A percentile compares a stretch with the other conserved stretches of the same genome.
Conservation (phyloP, 148 eudicot genomes). For the Suaeda aralocaspica region DNA sequence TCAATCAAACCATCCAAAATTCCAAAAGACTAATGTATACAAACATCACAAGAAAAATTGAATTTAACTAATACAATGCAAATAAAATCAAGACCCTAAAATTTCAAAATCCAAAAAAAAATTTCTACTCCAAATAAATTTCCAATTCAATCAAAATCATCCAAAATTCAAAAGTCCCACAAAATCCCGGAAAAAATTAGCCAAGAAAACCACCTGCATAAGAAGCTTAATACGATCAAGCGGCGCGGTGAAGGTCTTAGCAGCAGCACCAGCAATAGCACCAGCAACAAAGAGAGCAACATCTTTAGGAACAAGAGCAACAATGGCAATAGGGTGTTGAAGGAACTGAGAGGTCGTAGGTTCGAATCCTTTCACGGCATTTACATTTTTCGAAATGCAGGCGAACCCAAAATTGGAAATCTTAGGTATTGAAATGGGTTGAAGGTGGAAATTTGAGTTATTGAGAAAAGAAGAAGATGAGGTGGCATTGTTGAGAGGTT, state of each 20-base stretch:
- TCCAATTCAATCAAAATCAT: too few species aligned
- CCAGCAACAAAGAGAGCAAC: constrained; percentile 78
- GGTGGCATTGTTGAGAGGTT: constrained; percentile 25
- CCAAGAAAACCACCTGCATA: constrained; percentile 55
- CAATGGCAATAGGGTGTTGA: constrained; percentile 58
- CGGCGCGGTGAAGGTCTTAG: constrained; percentile 82
- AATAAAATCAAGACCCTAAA: too few species aligned
- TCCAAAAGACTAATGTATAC: too few species aligned
- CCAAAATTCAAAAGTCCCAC: too few species aligned
- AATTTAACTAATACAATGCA: too few species aligned
- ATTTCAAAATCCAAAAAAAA: too few species aligned
- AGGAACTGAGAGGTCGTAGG: constrained; percentile 53
- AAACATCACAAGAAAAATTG: too few species aligned
- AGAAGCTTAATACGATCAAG: constrained; percentile 91
- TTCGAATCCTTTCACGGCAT: constrained; percentile 41
- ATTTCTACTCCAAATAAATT: too few species aligned
- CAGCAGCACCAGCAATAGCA: constrained; percentile 80
- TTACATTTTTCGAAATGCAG: constrained; percentile 28
- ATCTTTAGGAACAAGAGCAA: constrained; percentile 62
- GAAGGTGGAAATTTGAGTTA: constrained; percentile 13
- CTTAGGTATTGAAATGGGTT: neutral
- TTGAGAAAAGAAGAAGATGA: constrained; percentile 15
- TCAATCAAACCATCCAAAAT: too few species aligned
- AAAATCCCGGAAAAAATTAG: neutral
- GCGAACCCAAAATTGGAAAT: constrained; percentile 29